These are phyloP conservation scores for Fusarium subglutinans DNA, from an alignment of 2,329 filamentous ascomycete genomes.

Conservation along the genomic window DNA sequence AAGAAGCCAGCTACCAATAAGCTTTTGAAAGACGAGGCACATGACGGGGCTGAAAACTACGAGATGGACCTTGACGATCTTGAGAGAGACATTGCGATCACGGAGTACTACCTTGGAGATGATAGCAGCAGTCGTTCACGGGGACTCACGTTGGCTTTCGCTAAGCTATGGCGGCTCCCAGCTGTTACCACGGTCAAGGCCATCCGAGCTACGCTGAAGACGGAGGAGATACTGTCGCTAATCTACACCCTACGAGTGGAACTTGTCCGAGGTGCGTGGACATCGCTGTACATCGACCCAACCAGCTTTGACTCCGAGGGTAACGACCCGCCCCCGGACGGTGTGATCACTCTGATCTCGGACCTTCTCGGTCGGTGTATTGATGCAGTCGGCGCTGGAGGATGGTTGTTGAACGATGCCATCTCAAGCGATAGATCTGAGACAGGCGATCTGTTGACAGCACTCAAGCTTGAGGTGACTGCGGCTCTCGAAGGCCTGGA, in stretches of 20 bases:
- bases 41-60: constrained; percentile 47
- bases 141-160: constrained; percentile 73
- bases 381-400: constrained; percentile 77
- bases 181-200: constrained; percentile 67
- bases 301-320: constrained; percentile 56
- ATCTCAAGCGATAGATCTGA: constrained; percentile 62
- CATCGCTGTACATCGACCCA: constrained; percentile 72
- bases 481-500: constrained; percentile 77
- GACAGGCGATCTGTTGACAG: constrained; percentile 70
- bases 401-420: constrained; percentile 74
- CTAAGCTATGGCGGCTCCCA: constrained; percentile 74
- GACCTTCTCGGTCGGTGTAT: constrained; percentile 77
- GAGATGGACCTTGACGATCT: constrained; percentile 68
- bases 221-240: constrained; percentile 75
- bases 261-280: constrained; percentile 80
- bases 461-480: constrained; percentile 74
- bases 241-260: constrained; percentile 78
- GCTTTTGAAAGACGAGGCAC: constrained; percentile 44
- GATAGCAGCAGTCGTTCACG: constrained; percentile 70
- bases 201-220: constrained; percentile 70
- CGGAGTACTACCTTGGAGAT: constrained; percentile 72
- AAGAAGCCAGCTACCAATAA: constrained; percentile 46
- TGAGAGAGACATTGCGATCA: constrained; percentile 72
- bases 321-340: constrained; percentile 65
- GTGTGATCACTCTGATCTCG: constrained; percentile 75